A percentile compares a stretch with the other conserved stretches of the same genome.
These are phyloP conservation scores for Cyberlindnera xylosilytica DNA, from an alignment of 805 yeast species.

Conservation along the genomic window DNA sequence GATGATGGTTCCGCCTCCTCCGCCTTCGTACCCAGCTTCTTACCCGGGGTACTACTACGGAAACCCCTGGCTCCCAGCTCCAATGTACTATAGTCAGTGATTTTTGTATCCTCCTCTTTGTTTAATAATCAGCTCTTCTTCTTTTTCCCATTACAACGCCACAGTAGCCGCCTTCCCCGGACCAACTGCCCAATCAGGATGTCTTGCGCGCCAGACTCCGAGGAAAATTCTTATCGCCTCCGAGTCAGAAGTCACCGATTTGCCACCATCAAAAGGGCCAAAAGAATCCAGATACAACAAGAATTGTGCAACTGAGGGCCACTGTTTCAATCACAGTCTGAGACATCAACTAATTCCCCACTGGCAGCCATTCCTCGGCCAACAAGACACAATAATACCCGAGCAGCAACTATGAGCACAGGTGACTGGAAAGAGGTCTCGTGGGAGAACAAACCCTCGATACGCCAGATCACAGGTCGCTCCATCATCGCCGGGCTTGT, in stretches of 20 bases:
- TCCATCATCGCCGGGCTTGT: constrained; percentile 72
- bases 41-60: no score
- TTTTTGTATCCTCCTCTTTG: no score
- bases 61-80: no score
- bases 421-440: constrained; percentile 22
- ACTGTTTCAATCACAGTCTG: background rate
- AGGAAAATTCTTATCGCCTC: background rate
- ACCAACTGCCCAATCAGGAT: constrained; percentile 4
- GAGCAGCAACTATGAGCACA: background rate
- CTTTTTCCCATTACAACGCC: no score
- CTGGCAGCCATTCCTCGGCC: no score
- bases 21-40: no score
- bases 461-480: constrained; percentile 68
- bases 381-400: background rate
- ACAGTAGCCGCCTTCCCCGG: background rate
- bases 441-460: constrained; percentile 40
- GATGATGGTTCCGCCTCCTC: no score
- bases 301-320: no score
- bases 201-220: background rate
- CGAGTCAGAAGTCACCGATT: background rate
- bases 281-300: no score
- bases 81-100: no score
- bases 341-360: no score
- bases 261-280: background rate
- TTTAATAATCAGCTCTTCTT: no score